Evolutionary conservation across 2,329 filamentous ascomycete species (phyloP).

Genomic region (Penicillium digitatum): DNA sequence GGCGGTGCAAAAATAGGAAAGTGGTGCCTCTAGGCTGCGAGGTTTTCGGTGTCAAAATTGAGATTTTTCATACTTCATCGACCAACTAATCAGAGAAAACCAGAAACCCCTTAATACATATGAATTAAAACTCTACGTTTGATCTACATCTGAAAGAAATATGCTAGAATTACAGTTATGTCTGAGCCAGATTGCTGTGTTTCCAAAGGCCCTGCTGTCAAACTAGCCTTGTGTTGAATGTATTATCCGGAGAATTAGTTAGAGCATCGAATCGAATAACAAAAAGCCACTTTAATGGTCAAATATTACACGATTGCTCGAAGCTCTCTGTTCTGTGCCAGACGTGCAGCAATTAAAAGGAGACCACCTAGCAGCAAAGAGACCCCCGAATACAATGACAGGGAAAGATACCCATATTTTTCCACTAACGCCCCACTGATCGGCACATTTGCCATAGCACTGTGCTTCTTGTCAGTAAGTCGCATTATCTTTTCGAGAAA

Average conservation of each 20-base stretch:
- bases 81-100: rapidly evolving
- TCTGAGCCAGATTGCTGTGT: not conserved
- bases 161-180: not conserved
- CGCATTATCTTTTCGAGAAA: not conserved
- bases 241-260: no score
- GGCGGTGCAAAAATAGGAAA: no score
- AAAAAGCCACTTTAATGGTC: not conserved
- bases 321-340: conserved; percentile 8
- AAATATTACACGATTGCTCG: conserved; percentile 1
- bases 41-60: no score
- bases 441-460: conserved; percentile 42
- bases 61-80: not conserved
- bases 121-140: not conserved
- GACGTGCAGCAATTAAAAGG: conserved; percentile 9
- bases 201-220: not conserved
- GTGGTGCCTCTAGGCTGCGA: no score
- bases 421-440: conserved; percentile 42
- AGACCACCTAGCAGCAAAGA: conserved; percentile 32
- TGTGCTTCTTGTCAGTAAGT: conserved; percentile 10
- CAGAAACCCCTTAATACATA: not conserved
- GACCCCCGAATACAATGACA: conserved; percentile 40
- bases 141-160: not conserved
- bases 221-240: no score
- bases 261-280: not conserved
- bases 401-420: conserved; percentile 40